These are phyloP conservation scores for Trifolium fragiferum DNA, from an alignment of 306 rosid species.

Conservation along the genomic window DNA sequence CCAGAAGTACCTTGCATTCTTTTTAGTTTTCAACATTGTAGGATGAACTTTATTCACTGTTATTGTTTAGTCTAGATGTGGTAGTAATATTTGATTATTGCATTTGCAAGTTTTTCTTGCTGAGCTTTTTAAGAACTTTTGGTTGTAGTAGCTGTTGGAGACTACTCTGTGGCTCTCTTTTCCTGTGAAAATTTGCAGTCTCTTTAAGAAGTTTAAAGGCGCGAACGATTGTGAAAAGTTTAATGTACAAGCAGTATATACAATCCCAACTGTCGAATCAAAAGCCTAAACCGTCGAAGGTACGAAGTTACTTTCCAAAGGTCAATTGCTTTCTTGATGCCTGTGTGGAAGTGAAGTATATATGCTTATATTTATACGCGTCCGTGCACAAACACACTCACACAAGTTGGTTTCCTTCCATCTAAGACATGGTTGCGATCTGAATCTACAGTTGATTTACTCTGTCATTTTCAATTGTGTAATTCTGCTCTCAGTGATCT, in stretches of 20 bases:
- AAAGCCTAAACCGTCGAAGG: too few species aligned
- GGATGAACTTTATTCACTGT: not conserved
- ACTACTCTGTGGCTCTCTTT: not conserved
- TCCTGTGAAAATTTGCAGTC: not conserved
- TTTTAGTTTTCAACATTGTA: not conserved
- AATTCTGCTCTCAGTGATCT: too few species aligned
- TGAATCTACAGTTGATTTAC: too few species aligned
- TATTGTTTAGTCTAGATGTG: not conserved
- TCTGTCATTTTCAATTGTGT: too few species aligned
- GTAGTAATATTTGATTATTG: not conserved
- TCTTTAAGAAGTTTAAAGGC: not conserved
- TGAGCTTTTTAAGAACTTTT: constrained; percentile 10
- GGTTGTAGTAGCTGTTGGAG: not conserved
- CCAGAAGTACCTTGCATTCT: not conserved
- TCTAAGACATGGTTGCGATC: too few species aligned
- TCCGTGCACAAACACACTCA: too few species aligned
- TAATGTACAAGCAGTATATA: not conserved
- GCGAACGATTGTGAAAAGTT: not conserved
- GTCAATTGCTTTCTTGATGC: too few species aligned
- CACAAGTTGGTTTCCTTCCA: too few species aligned
- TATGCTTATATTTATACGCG: too few species aligned
- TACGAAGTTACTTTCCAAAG: too few species aligned
- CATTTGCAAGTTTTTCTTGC: not conserved
- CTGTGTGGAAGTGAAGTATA: too few species aligned
- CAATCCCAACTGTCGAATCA: too few species aligned